These are phyloP conservation scores for Fusarium algeriense DNA, from an alignment of 2,329 filamentous ascomycete genomes.

Conservation along the genomic window DNA sequence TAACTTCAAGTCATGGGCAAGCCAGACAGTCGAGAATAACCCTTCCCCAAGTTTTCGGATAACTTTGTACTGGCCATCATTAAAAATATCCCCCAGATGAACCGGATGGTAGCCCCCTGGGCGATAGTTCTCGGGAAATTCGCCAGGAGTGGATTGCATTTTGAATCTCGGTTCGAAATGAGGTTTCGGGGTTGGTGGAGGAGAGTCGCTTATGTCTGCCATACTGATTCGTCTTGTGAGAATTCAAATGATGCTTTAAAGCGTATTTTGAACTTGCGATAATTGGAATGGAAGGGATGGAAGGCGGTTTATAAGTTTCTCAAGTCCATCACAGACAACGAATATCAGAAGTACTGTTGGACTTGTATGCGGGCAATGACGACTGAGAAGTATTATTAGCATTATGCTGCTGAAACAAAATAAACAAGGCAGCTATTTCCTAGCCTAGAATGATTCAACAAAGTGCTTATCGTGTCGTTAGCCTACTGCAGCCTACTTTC, in stretches of 20 bases:
- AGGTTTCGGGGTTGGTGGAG: slow-evolving; percentile 37
- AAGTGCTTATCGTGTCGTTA: background rate
- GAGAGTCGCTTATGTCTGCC: slow-evolving; percentile 33
- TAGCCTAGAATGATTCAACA: background rate
- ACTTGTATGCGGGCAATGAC: background rate
- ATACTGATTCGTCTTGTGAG: too few species aligned
- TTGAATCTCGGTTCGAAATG: slow-evolving; percentile 41
- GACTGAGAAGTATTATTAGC: background rate
- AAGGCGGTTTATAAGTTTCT: too few species aligned
- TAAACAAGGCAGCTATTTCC: background rate
- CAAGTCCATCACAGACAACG: too few species aligned
- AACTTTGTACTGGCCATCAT: slow-evolving; percentile 56
- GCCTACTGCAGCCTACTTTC: background rate
- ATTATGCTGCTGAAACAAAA: background rate
- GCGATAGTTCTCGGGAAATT: slow-evolving; percentile 43
- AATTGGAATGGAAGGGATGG: too few species aligned
- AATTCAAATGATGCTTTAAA: too few species aligned
- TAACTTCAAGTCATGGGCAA: slow-evolving; percentile 51
- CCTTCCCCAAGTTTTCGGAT: slow-evolving; percentile 61
- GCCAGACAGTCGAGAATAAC: slow-evolving; percentile 61
- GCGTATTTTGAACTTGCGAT: too few species aligned
- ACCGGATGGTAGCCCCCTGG: slow-evolving; percentile 59
- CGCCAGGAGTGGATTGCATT: too few species aligned
- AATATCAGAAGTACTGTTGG: background rate
- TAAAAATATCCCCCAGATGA: slow-evolving; percentile 56